Base-by-base conservation (phyloP, 1,284 basidiomycete genomes). In the Boletus semigastroideus region DNA sequence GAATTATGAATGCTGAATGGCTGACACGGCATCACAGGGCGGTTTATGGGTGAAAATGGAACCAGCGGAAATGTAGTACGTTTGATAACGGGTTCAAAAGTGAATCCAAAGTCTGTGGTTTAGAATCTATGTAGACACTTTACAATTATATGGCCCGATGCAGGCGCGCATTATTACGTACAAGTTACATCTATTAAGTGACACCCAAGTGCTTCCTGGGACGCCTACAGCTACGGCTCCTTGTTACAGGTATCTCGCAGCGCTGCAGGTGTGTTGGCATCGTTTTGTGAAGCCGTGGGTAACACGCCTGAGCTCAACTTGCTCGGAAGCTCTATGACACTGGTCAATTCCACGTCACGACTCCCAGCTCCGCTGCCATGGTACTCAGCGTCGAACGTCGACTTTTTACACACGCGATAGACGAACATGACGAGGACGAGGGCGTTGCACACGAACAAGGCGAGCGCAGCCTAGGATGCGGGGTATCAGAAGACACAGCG, bases 1-100 rank as follows among this genome's bases (percentile, higher is more conserved):
- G 34, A 16, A 34, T 27, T 1, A 6, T 17, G 14, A 13, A 9
- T 12, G 16, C 45, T 48, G 17, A 46, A 25, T 20, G 13, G 2
- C 9, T 22, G 11, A 5, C 5, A 16, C 13, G 7, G 5, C 17
- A 12, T 42, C 3, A 2, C n/a, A 69, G 64, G 64, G 67, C 3
- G 65, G 65, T 33, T 42, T 66, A 43, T 69, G 64, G 67, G 54
- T 69, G 27, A 69, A 57, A 19, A 69, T 66, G 67, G 53, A 55
- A 38, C 22, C 52, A 19, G 44, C 39, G 1, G 66, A 67, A 1
- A 22, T n/a, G 5, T 54, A 54, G 36, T n/a, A 19, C 22, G 13
- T n/a, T 44, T 17, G 1, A 14, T 34, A 13, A n/a, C 25, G 8
- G 11, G 13, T n/a, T 44, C 20, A 1, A 14, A 37, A 16, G n/a